phyloP scores from a whole-genome alignment of 768 basidiomycete species.

The Mrakia gelida region DNA sequence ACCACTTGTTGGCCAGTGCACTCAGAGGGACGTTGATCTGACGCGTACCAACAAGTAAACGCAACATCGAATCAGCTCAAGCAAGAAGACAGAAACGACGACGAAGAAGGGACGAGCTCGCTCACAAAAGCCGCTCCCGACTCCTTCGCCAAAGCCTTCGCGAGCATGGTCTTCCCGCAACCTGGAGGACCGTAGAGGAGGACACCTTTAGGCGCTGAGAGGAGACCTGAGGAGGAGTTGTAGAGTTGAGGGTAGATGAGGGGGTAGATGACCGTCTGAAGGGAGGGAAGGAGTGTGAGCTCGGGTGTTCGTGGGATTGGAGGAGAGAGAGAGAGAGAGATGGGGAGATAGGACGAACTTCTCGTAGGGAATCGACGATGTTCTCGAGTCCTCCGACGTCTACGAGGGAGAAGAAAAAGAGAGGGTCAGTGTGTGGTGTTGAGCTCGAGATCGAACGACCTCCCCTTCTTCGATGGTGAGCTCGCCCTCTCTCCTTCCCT shows the following conservation, averaged over 20 bases:
- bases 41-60: neutral
- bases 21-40: conserved; percentile 32
- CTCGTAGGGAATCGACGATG: conserved; percentile 82
- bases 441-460: too few relatives aligned
- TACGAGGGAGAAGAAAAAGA: conserved; percentile 39
- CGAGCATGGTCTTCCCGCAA: conserved; percentile 99
- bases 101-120: neutral
- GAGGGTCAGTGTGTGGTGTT: neutral
- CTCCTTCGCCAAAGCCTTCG: conserved; percentile 95
- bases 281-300: neutral
- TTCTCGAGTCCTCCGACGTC: conserved; percentile 92
- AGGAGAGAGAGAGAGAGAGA: too few relatives aligned
- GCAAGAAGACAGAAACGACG: neutral
- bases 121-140: conserved; percentile 80
- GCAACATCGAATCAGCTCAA: neutral
- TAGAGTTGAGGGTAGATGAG: conserved; percentile 87
- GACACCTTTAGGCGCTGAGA: conserved; percentile 91
- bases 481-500: too few relatives aligned
- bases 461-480: too few relatives aligned
- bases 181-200: conserved; percentile 94
- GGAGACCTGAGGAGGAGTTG: conserved; percentile 66
- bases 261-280: conserved; percentile 75
- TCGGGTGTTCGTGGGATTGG: neutral
- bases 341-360: conserved; percentile 62
- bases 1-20: conserved; percentile 53